Evolutionary conservation across 371 early-diverging fungal genomes (phyloP), one percentile per base, ranked within the genome.

Genomic region (Lichtheimia corymbifera): DNA sequence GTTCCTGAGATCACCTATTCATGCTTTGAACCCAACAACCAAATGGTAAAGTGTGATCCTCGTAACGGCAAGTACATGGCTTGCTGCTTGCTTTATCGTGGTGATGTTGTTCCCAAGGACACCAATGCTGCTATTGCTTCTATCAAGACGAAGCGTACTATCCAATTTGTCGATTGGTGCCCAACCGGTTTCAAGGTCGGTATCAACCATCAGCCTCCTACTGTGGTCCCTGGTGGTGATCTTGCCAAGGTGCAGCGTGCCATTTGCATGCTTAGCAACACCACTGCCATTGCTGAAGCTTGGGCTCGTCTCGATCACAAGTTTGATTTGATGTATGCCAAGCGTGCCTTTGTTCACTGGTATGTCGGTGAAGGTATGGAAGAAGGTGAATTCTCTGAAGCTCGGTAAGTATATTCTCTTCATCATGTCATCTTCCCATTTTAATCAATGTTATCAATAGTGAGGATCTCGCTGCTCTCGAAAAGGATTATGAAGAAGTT

Each of bases 311-410:
- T 95, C 27, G 92, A 95, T 74, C 88, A 91, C 73, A 94, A 95
- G 86, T 96, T 97, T 68, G 91, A 91, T 74, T 76, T 94, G 55
- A 97, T 95, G 97, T 97, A 92, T 82, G 90, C 92, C 73, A 95
- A 95, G 86, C 90, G 95, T 73, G 97, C 97, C 57, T 97, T 97
- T 76, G 95, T 97, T 50, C 97, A 97, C 83, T 97, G 97, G 97
- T 97, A 94, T 82, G 95, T 95, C 62, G 95, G 95, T 72, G 97
- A 97, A 82, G 97, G 97, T 80, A 90, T 91, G 91, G 91, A 92
- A 68, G 92, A 92, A 77, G 74, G 91, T 66, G 92, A 92, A 70
- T 93, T 93, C 83, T 87, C 86, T 63, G 93, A 93, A 76, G 93
- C 93, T 55, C 61, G 35, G 35, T 35, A 35, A 35, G 35, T 9